These are phyloP conservation scores for Aspergillus texensis DNA, from an alignment of 2,329 filamentous ascomycete genomes.

Conservation along the genomic window DNA sequence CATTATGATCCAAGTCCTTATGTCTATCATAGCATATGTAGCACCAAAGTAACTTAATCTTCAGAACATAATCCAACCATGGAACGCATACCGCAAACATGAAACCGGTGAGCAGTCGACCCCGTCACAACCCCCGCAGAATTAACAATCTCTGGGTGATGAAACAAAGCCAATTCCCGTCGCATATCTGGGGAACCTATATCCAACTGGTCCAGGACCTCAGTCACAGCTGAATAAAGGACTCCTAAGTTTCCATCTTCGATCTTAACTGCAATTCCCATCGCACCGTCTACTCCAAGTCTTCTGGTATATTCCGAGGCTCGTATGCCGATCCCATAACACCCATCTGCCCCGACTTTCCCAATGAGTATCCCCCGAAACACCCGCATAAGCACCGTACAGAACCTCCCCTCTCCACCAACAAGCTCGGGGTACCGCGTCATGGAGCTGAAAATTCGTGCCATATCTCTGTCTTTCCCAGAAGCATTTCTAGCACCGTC, in stretches of 20 bases:
- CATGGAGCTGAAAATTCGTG: constrained; percentile 50
- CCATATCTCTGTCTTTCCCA: constrained; percentile 30
- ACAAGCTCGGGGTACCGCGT: constrained; percentile 46
- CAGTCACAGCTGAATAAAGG: constrained; percentile 48
- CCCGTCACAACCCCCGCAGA: constrained; percentile 45
- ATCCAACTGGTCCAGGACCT: constrained; percentile 49
- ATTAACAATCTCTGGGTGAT: constrained; percentile 40
- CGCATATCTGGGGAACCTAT: constrained; percentile 40
- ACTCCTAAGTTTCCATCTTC: constrained; percentile 52
- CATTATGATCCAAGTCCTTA: no score
- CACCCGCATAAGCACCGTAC: constrained; percentile 48
- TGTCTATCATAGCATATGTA: background rate
- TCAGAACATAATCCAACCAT: background rate
- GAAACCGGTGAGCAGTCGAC: constrained; percentile 8
- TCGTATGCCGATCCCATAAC: constrained; percentile 51
- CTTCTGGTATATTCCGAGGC: constrained; percentile 39
- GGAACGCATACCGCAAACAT: background rate
- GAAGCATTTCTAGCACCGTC: background rate
- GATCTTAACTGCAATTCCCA: constrained; percentile 53
- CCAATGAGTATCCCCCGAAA: constrained; percentile 46
- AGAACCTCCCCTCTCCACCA: constrained; percentile 51
- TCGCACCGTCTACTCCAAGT: constrained; percentile 39
- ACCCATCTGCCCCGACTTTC: constrained; percentile 55
- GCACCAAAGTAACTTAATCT: background rate
- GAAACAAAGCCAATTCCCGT: constrained; percentile 35